A percentile compares a stretch with the other conserved stretches of the same genome.
phyloP scores from a whole-genome alignment of 2,329 filamentous ascomycete genomes.

The Aspergillus tamarii region DNA sequence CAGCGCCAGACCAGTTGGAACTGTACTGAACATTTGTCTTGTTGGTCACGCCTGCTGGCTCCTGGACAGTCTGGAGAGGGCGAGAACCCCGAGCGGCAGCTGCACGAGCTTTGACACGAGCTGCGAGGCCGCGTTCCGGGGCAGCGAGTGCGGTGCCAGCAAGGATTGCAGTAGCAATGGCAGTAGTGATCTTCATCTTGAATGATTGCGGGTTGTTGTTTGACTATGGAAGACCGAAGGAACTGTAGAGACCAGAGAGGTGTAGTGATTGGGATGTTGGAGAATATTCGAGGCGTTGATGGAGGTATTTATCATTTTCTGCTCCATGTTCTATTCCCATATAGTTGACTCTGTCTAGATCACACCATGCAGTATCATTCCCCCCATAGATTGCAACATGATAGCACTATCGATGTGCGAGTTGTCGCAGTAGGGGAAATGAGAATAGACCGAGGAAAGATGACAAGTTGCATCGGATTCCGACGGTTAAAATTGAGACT shows the following conservation, averaged over 20 bases:
- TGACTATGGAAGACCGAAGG: background rate
- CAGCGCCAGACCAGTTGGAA: constrained; percentile 62
- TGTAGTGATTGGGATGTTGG: background rate
- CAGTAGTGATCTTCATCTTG: constrained; percentile 54
- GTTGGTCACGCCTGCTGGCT: constrained; percentile 37
- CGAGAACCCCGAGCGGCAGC: constrained; percentile 32
- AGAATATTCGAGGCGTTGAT: background rate
- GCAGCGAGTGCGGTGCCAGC: constrained; percentile 50
- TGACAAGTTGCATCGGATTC: background rate
- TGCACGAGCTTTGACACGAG: constrained; percentile 31
- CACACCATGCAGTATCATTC: background rate
- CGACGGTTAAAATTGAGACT: background rate
- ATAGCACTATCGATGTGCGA: background rate
- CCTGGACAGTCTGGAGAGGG: constrained; percentile 34
- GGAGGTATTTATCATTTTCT: background rate
- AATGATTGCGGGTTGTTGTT: background rate
- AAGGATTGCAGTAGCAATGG: constrained; percentile 42
- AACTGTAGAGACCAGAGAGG: background rate
- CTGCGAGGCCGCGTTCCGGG: constrained; percentile 44
- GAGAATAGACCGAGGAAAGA: background rate
- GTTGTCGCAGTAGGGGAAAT: background rate
- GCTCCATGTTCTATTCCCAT: background rate
- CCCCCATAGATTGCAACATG: background rate
- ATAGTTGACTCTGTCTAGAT: background rate
- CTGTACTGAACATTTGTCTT: constrained; percentile 52